Conservation (phyloP, 2,329 filamentous ascomycete genomes). For the Metarhizium sp. region DNA sequence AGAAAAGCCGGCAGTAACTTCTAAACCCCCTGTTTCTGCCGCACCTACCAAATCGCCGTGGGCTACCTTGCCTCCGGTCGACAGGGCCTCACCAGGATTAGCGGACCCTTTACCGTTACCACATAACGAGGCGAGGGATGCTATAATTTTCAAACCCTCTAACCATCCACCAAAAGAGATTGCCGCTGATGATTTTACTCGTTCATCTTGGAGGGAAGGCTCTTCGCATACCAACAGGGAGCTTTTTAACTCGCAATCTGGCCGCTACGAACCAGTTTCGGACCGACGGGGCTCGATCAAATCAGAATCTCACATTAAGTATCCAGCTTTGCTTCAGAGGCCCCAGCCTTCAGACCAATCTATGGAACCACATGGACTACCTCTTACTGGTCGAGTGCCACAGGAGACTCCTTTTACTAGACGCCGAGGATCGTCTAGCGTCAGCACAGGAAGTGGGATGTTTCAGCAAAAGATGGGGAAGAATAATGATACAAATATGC, state of each 20-base stretch:
- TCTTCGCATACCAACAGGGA: conserved; percentile 56
- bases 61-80: conserved; percentile 77
- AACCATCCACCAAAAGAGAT: conserved; percentile 63
- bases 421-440: conserved; percentile 79
- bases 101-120: conserved; percentile 42
- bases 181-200: conserved; percentile 85
- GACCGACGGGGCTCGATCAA: conserved; percentile 66
- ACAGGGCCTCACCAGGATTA: conserved; percentile 63
- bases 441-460: conserved; percentile 75
- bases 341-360: conserved; percentile 55
- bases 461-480: conserved; percentile 49
- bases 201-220: conserved; percentile 71
- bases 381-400: conserved; percentile 65
- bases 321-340: conserved; percentile 73
- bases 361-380: conserved; percentile 76
- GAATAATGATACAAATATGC: conserved; percentile 25
- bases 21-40: conserved; percentile 58
- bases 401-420: conserved; percentile 63
- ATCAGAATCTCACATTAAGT: conserved; percentile 56
- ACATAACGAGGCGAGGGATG: conserved; percentile 46
- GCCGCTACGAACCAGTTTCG: conserved; percentile 79
- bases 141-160: conserved; percentile 43
- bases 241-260: conserved; percentile 90
- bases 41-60: conserved; percentile 82
- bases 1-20: conserved; percentile 64